These are phyloP conservation scores for Cercospora nicotianae DNA, from an alignment of 2,329 filamentous ascomycete genomes.

Conservation along the genomic window DNA sequence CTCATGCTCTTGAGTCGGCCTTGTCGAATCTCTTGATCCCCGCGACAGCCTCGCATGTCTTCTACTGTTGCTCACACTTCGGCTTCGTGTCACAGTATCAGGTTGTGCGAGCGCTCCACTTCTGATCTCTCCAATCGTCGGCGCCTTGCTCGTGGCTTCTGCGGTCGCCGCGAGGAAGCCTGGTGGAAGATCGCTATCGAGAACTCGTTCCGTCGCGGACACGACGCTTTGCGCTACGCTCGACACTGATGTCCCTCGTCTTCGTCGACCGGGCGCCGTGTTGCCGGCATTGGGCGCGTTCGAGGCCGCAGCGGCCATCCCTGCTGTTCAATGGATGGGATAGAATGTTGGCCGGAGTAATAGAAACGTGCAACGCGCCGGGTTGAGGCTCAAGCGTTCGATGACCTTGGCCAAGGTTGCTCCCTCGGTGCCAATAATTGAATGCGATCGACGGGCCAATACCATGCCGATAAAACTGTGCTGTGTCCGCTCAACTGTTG, in stretches of 20 bases:
- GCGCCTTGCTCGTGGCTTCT: conserved; percentile 43
- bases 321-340: background rate
- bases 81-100: conserved; percentile 11
- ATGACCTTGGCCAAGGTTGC: background rate
- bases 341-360: background rate
- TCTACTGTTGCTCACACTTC: conserved; percentile 23
- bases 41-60: conserved; percentile 17
- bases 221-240: conserved; percentile 22
- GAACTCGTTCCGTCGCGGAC: conserved; percentile 18
- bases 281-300: background rate
- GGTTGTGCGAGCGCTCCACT: conserved; percentile 29
- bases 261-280: conserved; percentile 12
- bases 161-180: conserved; percentile 45
- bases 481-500: background rate
- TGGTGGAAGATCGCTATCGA: conserved; percentile 24
- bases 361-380: background rate
- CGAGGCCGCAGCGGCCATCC: background rate
- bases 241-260: conserved; percentile 20
- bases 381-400: background rate
- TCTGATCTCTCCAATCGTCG: conserved; percentile 47
- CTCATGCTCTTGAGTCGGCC: background rate
- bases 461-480: background rate
- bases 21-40: conserved; percentile 12
- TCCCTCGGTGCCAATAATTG: background rate
- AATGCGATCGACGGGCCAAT: background rate